Percentiles rank a stretch among this genome's conserved stretches.
Evolutionary conservation across 768 basidiomycete genomes (phyloP).

Genomic region (Mycena vitilis): DNA sequence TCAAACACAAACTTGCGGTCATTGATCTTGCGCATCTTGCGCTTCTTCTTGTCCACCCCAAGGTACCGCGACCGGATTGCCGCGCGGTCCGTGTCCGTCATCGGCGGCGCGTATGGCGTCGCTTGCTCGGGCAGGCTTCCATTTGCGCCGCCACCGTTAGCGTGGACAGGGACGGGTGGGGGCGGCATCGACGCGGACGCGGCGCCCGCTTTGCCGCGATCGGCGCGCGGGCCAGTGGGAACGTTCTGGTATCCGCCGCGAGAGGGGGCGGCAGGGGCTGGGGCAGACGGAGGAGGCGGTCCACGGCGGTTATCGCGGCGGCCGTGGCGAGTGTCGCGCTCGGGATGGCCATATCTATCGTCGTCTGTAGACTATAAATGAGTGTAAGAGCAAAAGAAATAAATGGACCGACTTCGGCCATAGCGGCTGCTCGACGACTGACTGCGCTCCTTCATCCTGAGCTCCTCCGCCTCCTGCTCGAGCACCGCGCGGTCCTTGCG

Average conservation of each 20-base stretch:
- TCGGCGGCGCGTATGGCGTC: slow-evolving; percentile 64
- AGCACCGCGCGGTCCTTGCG: slow-evolving; percentile 74
- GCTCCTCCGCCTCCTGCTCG: slow-evolving; percentile 79
- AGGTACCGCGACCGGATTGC: slow-evolving; percentile 94
- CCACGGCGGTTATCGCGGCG: slow-evolving; percentile 48
- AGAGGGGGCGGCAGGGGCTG: slow-evolving; percentile 40
- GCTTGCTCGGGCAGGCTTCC: slow-evolving; percentile 45
- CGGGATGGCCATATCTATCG: slow-evolving; percentile 63
- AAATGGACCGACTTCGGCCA: slow-evolving; percentile 51
- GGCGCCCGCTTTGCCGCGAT: slow-evolving; percentile 61
- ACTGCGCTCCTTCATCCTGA: slow-evolving; percentile 64
- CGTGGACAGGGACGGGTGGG: slow-evolving; percentile 33
- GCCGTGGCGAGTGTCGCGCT: slow-evolving; percentile 58
- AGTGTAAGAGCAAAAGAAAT: slow-evolving; percentile 28
- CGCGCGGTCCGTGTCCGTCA: slow-evolving; percentile 83
- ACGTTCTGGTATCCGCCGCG: slow-evolving; percentile 71
- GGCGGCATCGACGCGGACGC: slow-evolving; percentile 51
- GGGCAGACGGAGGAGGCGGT: slow-evolving; percentile 46
- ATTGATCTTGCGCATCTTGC: slow-evolving; percentile 93
- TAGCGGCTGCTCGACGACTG: slow-evolving; percentile 48
- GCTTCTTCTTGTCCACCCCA: slow-evolving; percentile 94
- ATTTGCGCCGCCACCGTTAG: slow-evolving; percentile 15
- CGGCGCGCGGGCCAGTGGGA: slow-evolving; percentile 88
- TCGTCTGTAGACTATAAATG: slow-evolving; percentile 54
- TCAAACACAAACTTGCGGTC: slow-evolving; percentile 99